Evolutionary conservation across 2,329 filamentous ascomycete species (phyloP), one percentile per base, ranked within the genome.

Genomic region (Metarhizium anisopliae): DNA sequence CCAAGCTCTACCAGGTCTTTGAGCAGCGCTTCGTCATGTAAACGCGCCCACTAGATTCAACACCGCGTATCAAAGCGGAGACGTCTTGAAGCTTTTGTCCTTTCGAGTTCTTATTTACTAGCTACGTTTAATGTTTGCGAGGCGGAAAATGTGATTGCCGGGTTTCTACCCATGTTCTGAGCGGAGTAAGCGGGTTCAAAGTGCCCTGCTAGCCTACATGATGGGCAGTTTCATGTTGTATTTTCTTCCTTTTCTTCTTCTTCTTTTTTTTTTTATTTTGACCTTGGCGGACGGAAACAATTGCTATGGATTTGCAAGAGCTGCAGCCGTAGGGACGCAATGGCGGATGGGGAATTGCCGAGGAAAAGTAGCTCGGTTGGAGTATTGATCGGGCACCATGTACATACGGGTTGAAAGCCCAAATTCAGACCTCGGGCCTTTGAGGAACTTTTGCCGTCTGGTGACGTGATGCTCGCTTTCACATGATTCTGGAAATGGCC

Each of bases 1-100:
- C 94, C n/a, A 85, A 91, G 75, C 77, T 99, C 32, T 89, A 90
- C 66, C 73, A 77, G 8, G 91, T 96, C 72, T 89, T 99, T 69
- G 85, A 89, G 73, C 82, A 77, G 66, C 81, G 87, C 56, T 97
- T 97, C 56, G 64, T 68, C 47, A 53, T 60, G 36, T 70, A 43
- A 18, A 8, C 20, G 45, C 18, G 16, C 50, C 11, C 45, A 20
- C n/a, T 42, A 0, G 8, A 5, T 36, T 52, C 25, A 25, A 29
- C 36, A 16, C 8, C 18, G 14, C n/a, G 29, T 45, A 43, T 38
- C 36, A 16, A 45, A 45, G 42, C 16, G n/a, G 11, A 45, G n/a
- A 47, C 47, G 32, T 50, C 35, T 50, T 18, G 13, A 35, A 35
- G 32, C 10, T 8, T 35, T 35, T 35, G 32, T 35, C 32, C 3